Evolutionary conservation across 192 early-diverging fungal genomes (phyloP).

Genomic region (Backusella circina): DNA sequence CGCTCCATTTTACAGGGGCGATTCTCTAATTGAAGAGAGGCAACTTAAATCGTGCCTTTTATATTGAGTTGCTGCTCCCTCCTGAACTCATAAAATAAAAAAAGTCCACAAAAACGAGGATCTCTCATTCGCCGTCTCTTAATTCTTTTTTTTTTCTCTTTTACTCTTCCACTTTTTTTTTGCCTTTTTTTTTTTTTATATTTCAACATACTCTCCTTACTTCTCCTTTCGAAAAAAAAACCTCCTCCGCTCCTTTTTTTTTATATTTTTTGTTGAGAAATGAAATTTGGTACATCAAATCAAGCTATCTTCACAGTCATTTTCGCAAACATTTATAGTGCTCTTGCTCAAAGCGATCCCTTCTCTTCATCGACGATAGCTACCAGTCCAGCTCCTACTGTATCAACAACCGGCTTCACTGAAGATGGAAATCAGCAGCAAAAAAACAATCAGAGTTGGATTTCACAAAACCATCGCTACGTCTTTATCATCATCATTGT

Average conservation of each 20-base stretch:
- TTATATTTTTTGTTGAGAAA: neutral
- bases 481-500: slow-evolving; percentile 24
- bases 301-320: neutral
- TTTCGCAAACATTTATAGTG: neutral
- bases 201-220: slow-evolving; percentile 8
- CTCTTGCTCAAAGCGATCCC: neutral
- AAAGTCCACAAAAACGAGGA: neutral
- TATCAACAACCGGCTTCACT: neutral
- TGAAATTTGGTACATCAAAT: neutral
- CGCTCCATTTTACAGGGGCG: neutral
- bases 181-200: slow-evolving; percentile 1
- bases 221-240: neutral
- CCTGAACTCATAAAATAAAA: slow-evolving; percentile 3
- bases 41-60: slow-evolving; percentile 1
- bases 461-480: slow-evolving; percentile 14
- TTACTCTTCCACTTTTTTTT: neutral
- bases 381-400: neutral
- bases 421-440: neutral
- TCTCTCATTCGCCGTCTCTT: neutral
- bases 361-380: neutral
- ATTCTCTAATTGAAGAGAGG: neutral
- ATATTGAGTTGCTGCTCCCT: neutral
- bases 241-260: neutral
- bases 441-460: slow-evolving; percentile 15
- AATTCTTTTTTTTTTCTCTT: slow-evolving; percentile 8